phyloP scores from a whole-genome alignment of 148 eudicot species.

The Selenicereus undatus region DNA sequence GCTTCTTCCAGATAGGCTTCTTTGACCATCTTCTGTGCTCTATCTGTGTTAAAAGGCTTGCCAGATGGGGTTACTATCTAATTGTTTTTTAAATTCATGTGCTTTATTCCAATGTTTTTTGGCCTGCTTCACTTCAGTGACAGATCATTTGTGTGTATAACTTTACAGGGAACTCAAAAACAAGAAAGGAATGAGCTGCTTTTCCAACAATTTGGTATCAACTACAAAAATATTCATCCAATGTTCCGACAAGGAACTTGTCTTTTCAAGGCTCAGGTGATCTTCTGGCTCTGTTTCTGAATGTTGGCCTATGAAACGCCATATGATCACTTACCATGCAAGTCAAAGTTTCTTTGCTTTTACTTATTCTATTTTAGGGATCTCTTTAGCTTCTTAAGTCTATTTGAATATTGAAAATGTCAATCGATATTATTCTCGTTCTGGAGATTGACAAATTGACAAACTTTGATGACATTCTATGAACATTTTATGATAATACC shows the following conservation, averaged over 20 bases:
- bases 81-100: neutral
- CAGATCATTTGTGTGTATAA: conserved; percentile 2
- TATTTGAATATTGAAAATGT: neutral
- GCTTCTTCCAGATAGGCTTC: neutral
- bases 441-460: neutral
- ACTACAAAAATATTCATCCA: conserved; percentile 58
- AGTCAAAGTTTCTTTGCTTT: neutral
- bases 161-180: conserved; percentile 61
- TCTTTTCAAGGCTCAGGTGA: conserved; percentile 64
- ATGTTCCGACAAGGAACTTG: conserved; percentile 89
- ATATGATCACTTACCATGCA: neutral
- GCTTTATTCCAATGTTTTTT: neutral
- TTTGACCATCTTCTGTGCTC: neutral
- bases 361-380: neutral
- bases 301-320: neutral
- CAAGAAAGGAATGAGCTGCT: conserved; percentile 77
- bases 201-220: conserved; percentile 62
- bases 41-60: neutral
- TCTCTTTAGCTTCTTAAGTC: neutral
- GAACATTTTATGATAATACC: neutral
- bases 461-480: neutral
- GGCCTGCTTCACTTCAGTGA: neutral
- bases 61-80: neutral
- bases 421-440: neutral
- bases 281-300: neutral